These are phyloP conservation scores for Aspergillus taichungensis DNA, from an alignment of 495 filamentous ascomycete species.

Conservation along the genomic window DNA sequence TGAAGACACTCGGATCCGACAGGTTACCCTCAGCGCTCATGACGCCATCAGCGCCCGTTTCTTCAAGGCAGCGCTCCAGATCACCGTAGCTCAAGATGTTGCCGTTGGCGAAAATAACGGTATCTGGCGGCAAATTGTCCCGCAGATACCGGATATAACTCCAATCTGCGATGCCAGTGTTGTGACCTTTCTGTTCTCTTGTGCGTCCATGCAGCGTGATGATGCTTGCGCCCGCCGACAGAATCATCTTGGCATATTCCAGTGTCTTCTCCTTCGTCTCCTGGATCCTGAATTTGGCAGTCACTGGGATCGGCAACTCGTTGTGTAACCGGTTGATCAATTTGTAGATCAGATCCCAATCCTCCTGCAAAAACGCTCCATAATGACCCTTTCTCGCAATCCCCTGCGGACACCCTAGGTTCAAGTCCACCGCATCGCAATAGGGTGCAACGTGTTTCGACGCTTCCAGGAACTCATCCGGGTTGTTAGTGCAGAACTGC, in stretches of 20 bases:
- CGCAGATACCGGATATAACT: slow-evolving; percentile 69
- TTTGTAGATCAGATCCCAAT: slow-evolving; percentile 69
- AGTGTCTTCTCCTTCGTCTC: slow-evolving; percentile 81
- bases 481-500: slow-evolving; percentile 92
- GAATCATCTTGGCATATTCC: slow-evolving; percentile 80
- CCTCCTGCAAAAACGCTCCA: slow-evolving; percentile 89
- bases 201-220: slow-evolving; percentile 84
- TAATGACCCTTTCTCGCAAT: slow-evolving; percentile 88
- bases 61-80: slow-evolving; percentile 66
- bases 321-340: slow-evolving; percentile 72
- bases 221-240: slow-evolving; percentile 84
- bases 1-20: slow-evolving; percentile 82
- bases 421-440: slow-evolving; percentile 94
- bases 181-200: slow-evolving; percentile 91
- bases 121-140: slow-evolving; percentile 73
- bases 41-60: slow-evolving; percentile 84
- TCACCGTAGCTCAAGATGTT: slow-evolving; percentile 82
- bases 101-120: slow-evolving; percentile 93
- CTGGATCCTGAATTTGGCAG: slow-evolving; percentile 88
- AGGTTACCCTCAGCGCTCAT: slow-evolving; percentile 96
- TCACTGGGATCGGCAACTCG: slow-evolving; percentile 69
- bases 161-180: slow-evolving; percentile 94
- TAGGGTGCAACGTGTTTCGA: slow-evolving; percentile 68
- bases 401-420: slow-evolving; percentile 95
- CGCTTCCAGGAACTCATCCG: slow-evolving; percentile 65